Percentiles rank a stretch among this genome's conserved stretches.
Evolutionary conservation across 805 yeast species (phyloP).

Genomic region (Jamesozyma gamospora): DNA sequence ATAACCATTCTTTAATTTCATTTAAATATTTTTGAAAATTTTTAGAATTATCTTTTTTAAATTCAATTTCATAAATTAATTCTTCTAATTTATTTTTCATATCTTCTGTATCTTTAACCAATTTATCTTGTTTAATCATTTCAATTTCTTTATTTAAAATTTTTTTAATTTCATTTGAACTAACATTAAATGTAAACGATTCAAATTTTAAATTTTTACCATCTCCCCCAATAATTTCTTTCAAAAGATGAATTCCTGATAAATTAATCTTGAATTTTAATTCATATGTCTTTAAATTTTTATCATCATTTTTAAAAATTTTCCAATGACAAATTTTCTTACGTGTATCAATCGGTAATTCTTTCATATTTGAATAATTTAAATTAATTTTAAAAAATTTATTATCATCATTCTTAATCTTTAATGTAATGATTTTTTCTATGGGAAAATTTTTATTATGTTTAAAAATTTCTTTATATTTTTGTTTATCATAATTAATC

Average conservation of each 20-base stretch:
- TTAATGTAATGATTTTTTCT: no score
- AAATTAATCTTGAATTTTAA: no score
- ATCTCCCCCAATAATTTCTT: background rate
- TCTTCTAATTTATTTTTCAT: conserved; percentile 97
- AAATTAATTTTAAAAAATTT: conserved; percentile 61
- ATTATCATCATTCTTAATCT: conserved; percentile 84
- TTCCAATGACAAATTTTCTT: conserved; percentile 57
- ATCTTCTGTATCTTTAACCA: conserved; percentile 97
- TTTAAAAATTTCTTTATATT: conserved; percentile 53
- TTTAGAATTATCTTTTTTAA: no score
- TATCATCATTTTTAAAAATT: conserved; percentile 45
- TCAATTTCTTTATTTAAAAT: conserved; percentile 72
- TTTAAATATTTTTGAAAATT: conserved; percentile 60
- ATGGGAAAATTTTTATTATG: conserved; percentile 93
- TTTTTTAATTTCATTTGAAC: conserved; percentile 44
- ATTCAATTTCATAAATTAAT: conserved; percentile 92
- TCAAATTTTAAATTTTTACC: conserved; percentile 31
- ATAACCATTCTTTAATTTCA: conserved; percentile 85
- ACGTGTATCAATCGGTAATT: background rate
- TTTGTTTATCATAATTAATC: conserved; percentile 70
- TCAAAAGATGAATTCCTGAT: conserved; percentile 70
- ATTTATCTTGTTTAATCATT: conserved; percentile 81
- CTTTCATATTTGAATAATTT: background rate
- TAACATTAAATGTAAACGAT: conserved; percentile 51
- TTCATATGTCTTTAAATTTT: background rate